Evolutionary conservation across 257 asterid species (phyloP), one percentile per base, ranked within the genome.

Genomic region (Knoxia roxburghii): DNA sequence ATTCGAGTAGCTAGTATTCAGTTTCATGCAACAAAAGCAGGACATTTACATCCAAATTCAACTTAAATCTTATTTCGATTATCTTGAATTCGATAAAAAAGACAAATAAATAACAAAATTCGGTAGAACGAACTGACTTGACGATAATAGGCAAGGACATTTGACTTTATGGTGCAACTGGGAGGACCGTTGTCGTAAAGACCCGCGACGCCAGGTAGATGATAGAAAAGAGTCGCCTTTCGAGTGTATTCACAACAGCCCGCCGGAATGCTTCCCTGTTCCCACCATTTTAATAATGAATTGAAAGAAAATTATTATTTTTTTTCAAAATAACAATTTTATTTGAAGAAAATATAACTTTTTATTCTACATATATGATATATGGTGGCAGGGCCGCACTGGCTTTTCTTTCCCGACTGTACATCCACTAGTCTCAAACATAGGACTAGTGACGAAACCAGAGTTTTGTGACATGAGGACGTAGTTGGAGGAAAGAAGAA

Each of bases 181-280:
- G 97, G 97, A 1, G 97, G 97, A 2, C 96, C 97, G 59, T 86
- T 88, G 61, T 90, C 97, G 62, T 86, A 88, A n/a, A 88, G 82
- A 0, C 96, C 97, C n/a, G 97, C 95, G 29, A 90, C 96, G 11
- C 97, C 95, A 7, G 73, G 79, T 90, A 90, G 81, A 88, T 90
- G 53, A 79, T 85, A 76, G 76, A 90, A 57, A 90, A 90, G 7
- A 86, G 68, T 10, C 95, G 92, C 66, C 93, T 88, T 3, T 88
- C 96, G 35, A 90, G 97, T 5, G 96, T 82, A 71, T 88, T 88
- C 18, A 76, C 83, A 50, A 84, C 89, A 58, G 86, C 79, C 48
- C 82, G 95, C 68, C 96, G 88, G 77, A 87, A 87, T 0, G 94
- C 84, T 68, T 89, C 97, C 75, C 70, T 69, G 40, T 53, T 68